Evolutionary conservation across 345 rosid genomes (phyloP).

Genomic region (Passiflora organensis): DNA sequence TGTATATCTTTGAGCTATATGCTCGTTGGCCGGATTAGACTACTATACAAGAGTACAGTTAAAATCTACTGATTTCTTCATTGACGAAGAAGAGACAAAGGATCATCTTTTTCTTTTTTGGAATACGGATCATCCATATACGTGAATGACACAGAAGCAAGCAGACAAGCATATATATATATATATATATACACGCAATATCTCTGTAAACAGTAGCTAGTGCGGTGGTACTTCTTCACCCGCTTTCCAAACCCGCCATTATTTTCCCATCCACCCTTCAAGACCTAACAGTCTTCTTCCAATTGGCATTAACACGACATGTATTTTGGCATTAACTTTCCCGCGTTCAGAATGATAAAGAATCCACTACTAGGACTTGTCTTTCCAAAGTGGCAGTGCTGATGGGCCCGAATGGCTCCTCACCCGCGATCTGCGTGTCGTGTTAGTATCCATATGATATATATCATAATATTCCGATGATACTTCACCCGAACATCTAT

Average conservation of each 20-base stretch:
- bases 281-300: slow-evolving; percentile 52
- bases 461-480: slow-evolving; percentile 10
- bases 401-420: slow-evolving; percentile 9
- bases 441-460: slow-evolving; percentile 9
- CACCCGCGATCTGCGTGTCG: slow-evolving; percentile 20
- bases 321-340: too few relatives aligned
- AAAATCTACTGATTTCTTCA: background rate
- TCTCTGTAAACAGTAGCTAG: slow-evolving; percentile 5
- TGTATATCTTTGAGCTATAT: too few relatives aligned
- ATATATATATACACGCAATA: slow-evolving; percentile 1
- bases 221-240: slow-evolving; percentile 18
- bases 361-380: slow-evolving; percentile 2
- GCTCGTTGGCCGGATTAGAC: too few relatives aligned
- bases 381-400: slow-evolving; percentile 4
- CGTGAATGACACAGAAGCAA: slow-evolving; percentile 11
- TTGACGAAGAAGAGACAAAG: slow-evolving; percentile 23
- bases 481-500: slow-evolving; percentile 7
- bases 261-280: slow-evolving; percentile 49
- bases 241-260: slow-evolving; percentile 29
- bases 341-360: slow-evolving; percentile 5
- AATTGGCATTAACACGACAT: too few relatives aligned
- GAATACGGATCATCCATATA: slow-evolving; percentile 21
- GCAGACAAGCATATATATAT: slow-evolving; percentile 6
- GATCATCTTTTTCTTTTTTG: slow-evolving; percentile 14
- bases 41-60: too few relatives aligned